These are phyloP conservation scores for Colletotrichum sp. DNA, from an alignment of 2,329 filamentous ascomycete species.

Conservation along the genomic window DNA sequence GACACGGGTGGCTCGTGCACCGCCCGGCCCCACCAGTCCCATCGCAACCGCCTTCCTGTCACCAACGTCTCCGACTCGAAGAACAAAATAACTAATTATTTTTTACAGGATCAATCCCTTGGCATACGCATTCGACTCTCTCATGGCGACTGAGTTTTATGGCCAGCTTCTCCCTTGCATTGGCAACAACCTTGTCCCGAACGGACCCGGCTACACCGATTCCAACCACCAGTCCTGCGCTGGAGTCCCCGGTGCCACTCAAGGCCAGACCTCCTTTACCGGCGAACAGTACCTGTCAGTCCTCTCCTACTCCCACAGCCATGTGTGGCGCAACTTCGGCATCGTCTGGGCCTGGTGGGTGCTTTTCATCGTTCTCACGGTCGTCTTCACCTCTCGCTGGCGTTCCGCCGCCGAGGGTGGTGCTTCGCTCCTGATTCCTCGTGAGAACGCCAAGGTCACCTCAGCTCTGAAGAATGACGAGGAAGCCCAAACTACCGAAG, in stretches of 20 bases:
- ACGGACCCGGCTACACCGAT: conserved; percentile 51
- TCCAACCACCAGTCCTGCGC: conserved; percentile 54
- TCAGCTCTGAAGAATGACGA: conserved; percentile 44
- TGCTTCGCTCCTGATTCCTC: conserved; percentile 63
- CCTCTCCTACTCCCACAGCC: conserved; percentile 54
- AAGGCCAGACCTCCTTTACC: conserved; percentile 51
- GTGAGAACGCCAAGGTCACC: conserved; percentile 55
- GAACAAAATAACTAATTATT: too few species aligned
- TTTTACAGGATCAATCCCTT: conserved; percentile 32
- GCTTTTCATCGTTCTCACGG: conserved; percentile 61
- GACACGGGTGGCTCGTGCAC: background rate
- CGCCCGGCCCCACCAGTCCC: background rate
- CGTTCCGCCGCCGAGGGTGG: conserved; percentile 54
- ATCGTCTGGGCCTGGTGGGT: conserved; percentile 68
- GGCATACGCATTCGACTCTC: conserved; percentile 70
- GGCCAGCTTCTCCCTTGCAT: conserved; percentile 56
- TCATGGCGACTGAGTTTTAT: conserved; percentile 75
- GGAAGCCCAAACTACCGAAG: conserved; percentile 42
- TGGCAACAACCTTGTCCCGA: conserved; percentile 53
- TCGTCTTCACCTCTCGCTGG: conserved; percentile 63
- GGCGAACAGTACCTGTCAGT: conserved; percentile 64
- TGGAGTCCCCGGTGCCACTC: conserved; percentile 58
- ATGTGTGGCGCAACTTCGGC: conserved; percentile 66
- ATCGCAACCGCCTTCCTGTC: too few species aligned
- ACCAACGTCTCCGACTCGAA: too few species aligned